Evolutionary conservation across 2,329 filamentous ascomycete species (phyloP).

Genomic region (Simplicillium aogashimaense): DNA sequence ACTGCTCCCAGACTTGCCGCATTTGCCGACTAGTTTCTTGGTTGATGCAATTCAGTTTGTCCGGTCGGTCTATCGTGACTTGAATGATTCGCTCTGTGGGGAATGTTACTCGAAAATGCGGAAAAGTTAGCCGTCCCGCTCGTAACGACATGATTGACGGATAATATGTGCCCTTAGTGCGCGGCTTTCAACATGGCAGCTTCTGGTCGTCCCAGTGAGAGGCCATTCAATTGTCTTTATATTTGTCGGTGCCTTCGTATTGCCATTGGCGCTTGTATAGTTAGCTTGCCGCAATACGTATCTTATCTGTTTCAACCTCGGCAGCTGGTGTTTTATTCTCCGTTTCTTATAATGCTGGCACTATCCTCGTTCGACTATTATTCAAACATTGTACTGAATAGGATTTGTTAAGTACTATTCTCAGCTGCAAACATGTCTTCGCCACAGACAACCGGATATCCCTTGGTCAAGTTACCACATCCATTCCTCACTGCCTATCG

Average conservation of each 20-base stretch:
- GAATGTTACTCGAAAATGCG: slow-evolving; percentile 1
- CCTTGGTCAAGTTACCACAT: slow-evolving; percentile 26
- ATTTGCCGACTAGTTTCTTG: neutral
- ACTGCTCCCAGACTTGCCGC: slow-evolving; percentile 1
- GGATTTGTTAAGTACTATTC: too few relatives aligned
- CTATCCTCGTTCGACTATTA: too few relatives aligned
- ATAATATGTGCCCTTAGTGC: too few relatives aligned
- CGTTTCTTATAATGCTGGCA: too few relatives aligned
- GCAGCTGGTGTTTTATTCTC: too few relatives aligned
- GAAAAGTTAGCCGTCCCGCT: neutral
- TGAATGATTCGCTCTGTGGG: neutral
- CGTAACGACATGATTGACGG: neutral
- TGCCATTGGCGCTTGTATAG: too few relatives aligned
- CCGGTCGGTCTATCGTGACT: neutral
- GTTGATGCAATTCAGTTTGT: slow-evolving; percentile 2
- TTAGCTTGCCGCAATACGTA: too few relatives aligned
- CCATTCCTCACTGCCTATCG: slow-evolving; percentile 26
- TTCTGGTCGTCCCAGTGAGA: neutral
- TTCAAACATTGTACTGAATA: too few relatives aligned
- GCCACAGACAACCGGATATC: slow-evolving; percentile 13
- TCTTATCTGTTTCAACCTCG: too few relatives aligned
- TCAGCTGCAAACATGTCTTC: slow-evolving; percentile 6
- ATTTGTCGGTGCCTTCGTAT: too few relatives aligned
- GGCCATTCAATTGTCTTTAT: neutral
- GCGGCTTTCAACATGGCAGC: neutral